Evolutionary conservation across 306 rosid species (phyloP), one percentile per base, ranked within the genome.

Genomic region (Cotoneaster glaucophyllus): DNA sequence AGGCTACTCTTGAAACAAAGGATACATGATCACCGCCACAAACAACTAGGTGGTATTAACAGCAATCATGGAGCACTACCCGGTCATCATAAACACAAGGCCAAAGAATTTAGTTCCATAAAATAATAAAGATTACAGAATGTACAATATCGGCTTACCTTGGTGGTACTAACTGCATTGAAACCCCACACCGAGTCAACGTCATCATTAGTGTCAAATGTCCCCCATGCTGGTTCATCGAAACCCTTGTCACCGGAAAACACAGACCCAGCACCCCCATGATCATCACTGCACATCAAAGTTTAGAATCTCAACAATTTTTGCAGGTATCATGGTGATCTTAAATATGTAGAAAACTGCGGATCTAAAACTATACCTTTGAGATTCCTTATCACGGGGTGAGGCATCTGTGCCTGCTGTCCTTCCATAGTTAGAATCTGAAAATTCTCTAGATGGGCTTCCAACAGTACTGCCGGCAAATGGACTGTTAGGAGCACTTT

Each of bases 151-250:
- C 28, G 24, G 73, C 84, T 77, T 74, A 93, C 98, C 93, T 89
- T 93, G 44, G 81, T 70, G 64, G 79, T 70, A 85, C 84, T 84
- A 69, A 64, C 80, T 22, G 90, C 67, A 79, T 87, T 91, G 80
- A 96, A 89, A 74, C 91, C 97, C 99, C 98, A 96, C 45, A 92
- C 87, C 4, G 98, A 89, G 84, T 93, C 97, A 74, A 93, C 21
- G 39, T 96, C 98, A 75, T 93, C 97, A 69, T 93, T 93, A 34
- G 86, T 24, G 80, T 93, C 99, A 50, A 89, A 92, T 67, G 88
- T 82, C 71, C 98, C 99, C 99, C 99, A 96, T 5, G 82, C 77
- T 58, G 91, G 88, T 76, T 93, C 99, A 54, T 96, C 96, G 41
- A 79, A 92, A 83, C 80, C 61, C 81, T 87, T 88, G 83, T 87